Evolutionary conservation across 768 basidiomycete species (phyloP), one percentile per base, ranked within the genome.

Genomic region (Clitopilus hobsonii): DNA sequence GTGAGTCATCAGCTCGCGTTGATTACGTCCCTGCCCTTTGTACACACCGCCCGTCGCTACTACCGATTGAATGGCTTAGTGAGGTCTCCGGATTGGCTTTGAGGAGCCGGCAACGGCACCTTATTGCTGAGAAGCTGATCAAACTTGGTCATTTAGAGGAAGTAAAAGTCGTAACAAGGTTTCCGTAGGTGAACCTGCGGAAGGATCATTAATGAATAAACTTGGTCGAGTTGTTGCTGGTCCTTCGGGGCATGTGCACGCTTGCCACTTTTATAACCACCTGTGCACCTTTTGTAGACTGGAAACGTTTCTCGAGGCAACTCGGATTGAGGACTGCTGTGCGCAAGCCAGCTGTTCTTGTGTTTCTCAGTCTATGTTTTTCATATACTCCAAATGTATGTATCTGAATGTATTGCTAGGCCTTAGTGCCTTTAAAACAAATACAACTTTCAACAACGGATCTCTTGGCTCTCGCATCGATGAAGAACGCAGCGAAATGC

Each of bases 31-130:
- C 86, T 88, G 86, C 86, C 54, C 54, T 54, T 54, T 54, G 54
- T 54, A 54, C 55, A 56, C 86, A 88, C 86, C 83, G 83, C 87
- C 86, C 80, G 84, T 87, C 84, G 82, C 87, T 87, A 88, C 85
- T 87, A 88, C 87, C 82, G 84, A 88, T 88, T 86, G 87, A 88
- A 87, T 83, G 84, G 86, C 84, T 88, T 88, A 85, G 86, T 86
- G 85, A 87, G 87, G 83, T 82, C 83, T 48, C 45, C 45, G 45
- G 45, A 48, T 48, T 76, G 82, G 79, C 83, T 82, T 81, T 74
- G 78, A 76, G 75, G 76, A 84, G 78, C 81, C 69, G 71, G 73
- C 65, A 68, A 76, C 73, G 71, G 73, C 69, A 73, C 65, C 64
- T 65, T 69, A 65, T 72, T 69, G 72, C 70, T 65, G 65, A 65